Evolutionary conservation across 768 basidiomycete genomes (phyloP).

Genomic region (Lentinus tigrinus): DNA sequence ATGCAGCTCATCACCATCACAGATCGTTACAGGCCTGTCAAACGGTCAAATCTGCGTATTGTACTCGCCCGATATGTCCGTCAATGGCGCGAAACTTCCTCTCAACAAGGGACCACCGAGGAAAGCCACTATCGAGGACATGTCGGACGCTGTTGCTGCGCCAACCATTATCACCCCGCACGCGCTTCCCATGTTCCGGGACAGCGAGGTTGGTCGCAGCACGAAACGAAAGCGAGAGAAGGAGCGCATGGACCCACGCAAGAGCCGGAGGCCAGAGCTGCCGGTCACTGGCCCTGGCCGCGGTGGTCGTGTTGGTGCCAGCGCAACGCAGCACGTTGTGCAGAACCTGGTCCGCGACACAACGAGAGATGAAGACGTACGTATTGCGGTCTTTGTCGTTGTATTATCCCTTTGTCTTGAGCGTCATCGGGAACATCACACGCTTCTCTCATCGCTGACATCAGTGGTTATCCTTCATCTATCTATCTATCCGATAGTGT

Average conservation of each 20-base stretch:
- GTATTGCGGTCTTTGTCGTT: conserved; percentile 38
- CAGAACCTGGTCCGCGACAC: conserved; percentile 92
- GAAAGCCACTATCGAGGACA: conserved; percentile 81
- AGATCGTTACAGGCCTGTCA: conserved; percentile 88
- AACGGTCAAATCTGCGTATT: conserved; percentile 86
- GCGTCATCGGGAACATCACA: conserved; percentile 9
- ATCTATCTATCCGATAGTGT: conserved; percentile 18
- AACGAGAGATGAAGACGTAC: conserved; percentile 91
- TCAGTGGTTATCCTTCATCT: conserved; percentile 14
- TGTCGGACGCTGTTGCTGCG: conserved; percentile 81
- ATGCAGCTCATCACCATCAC: conserved; percentile 3
- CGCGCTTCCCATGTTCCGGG: conserved; percentile 89
- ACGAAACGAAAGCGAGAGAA: conserved; percentile 89
- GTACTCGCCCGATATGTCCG: conserved; percentile 87
- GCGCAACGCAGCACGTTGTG: conserved; percentile 95
- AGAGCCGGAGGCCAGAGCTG: conserved; percentile 88
- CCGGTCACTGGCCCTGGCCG: conserved; percentile 91
- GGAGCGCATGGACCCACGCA: conserved; percentile 84
- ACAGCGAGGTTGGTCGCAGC: conserved; percentile 64
- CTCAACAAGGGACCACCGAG: conserved; percentile 84
- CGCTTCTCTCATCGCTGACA: conserved; percentile 11
- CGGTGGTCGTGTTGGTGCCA: conserved; percentile 93
- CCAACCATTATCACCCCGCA: conserved; percentile 93
- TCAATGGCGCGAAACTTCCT: conserved; percentile 89
- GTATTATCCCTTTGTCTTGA: conserved; percentile 17